These are phyloP conservation scores for Westerdykella ornata DNA, from an alignment of 2,329 filamentous ascomycete species.

Conservation along the genomic window DNA sequence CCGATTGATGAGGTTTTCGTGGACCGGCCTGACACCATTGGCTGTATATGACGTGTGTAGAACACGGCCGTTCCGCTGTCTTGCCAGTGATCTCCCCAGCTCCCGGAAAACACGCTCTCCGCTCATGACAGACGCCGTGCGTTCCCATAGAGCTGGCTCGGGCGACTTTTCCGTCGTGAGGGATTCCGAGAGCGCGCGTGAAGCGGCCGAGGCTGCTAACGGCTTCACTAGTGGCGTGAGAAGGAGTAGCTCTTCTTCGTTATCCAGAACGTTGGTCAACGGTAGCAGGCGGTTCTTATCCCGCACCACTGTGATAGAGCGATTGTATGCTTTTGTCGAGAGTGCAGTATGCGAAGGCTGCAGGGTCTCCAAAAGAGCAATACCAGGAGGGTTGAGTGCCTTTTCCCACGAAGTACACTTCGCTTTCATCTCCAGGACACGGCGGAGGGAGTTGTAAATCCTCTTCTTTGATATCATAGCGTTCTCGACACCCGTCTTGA, in stretches of 20 bases:
- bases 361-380: slow-evolving; percentile 68
- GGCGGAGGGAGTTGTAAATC: slow-evolving; percentile 70
- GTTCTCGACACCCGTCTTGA: slow-evolving; percentile 85
- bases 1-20: slow-evolving; percentile 85
- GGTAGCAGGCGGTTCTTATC: slow-evolving; percentile 83
- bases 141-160: slow-evolving; percentile 52
- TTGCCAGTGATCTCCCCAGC: slow-evolving; percentile 77
- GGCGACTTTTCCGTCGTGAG: slow-evolving; percentile 48
- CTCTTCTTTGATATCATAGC: slow-evolving; percentile 76
- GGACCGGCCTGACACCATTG: slow-evolving; percentile 83
- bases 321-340: slow-evolving; percentile 81
- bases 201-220: slow-evolving; percentile 79
- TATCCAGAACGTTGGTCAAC: slow-evolving; percentile 70
- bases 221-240: slow-evolving; percentile 87
- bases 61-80: slow-evolving; percentile 77
- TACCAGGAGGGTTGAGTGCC: slow-evolving; percentile 78
- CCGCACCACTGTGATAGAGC: slow-evolving; percentile 84
- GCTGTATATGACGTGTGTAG: slow-evolving; percentile 93
- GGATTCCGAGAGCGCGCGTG: slow-evolving; percentile 61
- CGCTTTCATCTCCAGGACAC: slow-evolving; percentile 74
- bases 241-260: slow-evolving; percentile 81
- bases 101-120: slow-evolving; percentile 90
- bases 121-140: slow-evolving; percentile 66
- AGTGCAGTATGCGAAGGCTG: slow-evolving; percentile 76
- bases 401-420: slow-evolving; percentile 86